A percentile compares a stretch with the other conserved stretches of the same genome.
These are phyloP conservation scores for Penicillium lagena DNA, from an alignment of 495 filamentous ascomycete species.

Conservation along the genomic window DNA sequence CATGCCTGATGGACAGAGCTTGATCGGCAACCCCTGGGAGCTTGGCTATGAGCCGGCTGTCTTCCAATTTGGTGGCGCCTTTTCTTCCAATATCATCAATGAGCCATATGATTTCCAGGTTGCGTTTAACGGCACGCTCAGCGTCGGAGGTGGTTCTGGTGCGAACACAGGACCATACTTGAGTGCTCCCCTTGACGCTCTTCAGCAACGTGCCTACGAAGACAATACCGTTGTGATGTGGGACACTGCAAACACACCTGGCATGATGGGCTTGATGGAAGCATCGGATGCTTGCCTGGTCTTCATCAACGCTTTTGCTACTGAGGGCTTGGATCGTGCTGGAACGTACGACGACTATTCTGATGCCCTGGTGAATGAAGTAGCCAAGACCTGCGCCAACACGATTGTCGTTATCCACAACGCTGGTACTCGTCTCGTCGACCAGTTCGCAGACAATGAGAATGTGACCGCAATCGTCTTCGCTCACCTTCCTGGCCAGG, in stretches of 20 bases:
- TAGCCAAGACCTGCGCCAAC: slow-evolving; percentile 58
- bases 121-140: slow-evolving; percentile 51
- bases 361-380: slow-evolving; percentile 50
- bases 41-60: slow-evolving; percentile 33
- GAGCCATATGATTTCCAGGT: slow-evolving; percentile 17
- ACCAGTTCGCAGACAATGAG: slow-evolving; percentile 35
- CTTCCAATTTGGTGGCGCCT: not conserved
- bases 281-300: slow-evolving; percentile 56
- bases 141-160: slow-evolving; percentile 33
- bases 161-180: slow-evolving; percentile 27
- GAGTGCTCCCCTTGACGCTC: slow-evolving; percentile 41
- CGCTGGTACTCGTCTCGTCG: slow-evolving; percentile 34
- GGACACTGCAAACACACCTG: slow-evolving; percentile 7
- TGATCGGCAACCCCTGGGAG: slow-evolving; percentile 10
- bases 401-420: slow-evolving; percentile 49
- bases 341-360: slow-evolving; percentile 43
- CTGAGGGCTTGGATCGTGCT: slow-evolving; percentile 51
- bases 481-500: slow-evolving; percentile 77
- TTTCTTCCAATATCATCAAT: not conserved
- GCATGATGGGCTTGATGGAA: slow-evolving; percentile 29
- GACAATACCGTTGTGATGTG: too few species aligned
- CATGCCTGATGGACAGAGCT: slow-evolving; percentile 1
- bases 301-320: slow-evolving; percentile 49
- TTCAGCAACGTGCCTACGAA: slow-evolving; percentile 6
- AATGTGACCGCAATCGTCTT: slow-evolving; percentile 68